Evolutionary conservation across 2,329 filamentous ascomycete species (phyloP).

Genomic region (Colletotrichum tamarilloi): DNA sequence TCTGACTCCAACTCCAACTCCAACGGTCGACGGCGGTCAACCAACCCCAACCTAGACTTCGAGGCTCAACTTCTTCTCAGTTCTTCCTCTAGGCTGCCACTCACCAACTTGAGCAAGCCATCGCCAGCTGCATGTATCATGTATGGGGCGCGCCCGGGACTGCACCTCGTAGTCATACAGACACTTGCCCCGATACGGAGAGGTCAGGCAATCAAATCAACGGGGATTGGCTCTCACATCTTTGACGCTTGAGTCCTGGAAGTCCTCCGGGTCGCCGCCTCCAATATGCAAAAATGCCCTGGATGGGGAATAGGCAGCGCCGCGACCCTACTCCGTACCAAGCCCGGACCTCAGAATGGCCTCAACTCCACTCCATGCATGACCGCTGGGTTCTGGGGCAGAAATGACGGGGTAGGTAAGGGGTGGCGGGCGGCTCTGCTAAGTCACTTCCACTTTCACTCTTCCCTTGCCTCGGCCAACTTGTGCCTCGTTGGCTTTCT

Average conservation of each 20-base stretch:
- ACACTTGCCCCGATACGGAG: not conserved
- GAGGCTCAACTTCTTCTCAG: not conserved
- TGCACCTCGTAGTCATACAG: not conserved
- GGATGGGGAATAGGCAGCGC: not conserved
- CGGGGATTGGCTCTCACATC: not conserved
- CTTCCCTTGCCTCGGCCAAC: not conserved
- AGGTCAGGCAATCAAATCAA: not conserved
- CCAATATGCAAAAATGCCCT: not conserved
- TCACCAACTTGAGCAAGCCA: not conserved
- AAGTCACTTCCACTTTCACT: not conserved
- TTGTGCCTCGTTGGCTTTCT: not conserved
- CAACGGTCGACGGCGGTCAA: not conserved
- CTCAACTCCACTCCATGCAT: not conserved
- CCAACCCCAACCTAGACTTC: not conserved
- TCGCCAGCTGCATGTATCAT: not conserved
- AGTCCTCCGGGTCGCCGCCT: not conserved
- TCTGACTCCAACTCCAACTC: not conserved
- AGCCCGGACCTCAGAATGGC: constrained; percentile 18
- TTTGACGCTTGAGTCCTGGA: too few species aligned
- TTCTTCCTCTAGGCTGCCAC: not conserved
- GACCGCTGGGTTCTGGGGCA: not conserved
- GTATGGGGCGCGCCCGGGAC: not conserved
- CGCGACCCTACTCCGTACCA: not conserved
- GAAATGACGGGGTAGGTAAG: not conserved
- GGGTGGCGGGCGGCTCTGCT: not conserved